Conservation (phyloP, 805 yeast species). For the Lipomyces oligophaga region DNA sequence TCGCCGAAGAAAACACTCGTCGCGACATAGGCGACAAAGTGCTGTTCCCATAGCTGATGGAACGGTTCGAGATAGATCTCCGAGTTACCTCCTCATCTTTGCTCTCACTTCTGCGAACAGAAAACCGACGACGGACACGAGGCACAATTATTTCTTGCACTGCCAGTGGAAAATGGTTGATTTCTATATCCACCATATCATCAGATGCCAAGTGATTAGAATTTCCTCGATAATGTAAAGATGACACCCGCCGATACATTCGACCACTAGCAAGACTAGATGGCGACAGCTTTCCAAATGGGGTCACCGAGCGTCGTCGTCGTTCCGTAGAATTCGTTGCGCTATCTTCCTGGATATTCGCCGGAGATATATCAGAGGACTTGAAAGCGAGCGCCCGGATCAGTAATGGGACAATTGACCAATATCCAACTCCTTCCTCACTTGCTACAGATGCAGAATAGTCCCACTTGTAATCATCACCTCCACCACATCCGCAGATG, state of each 20-base stretch:
- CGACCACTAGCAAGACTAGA: no score
- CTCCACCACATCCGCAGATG: constrained; percentile 15
- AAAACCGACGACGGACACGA: background rate
- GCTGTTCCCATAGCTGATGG: no score
- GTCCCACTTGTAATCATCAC: constrained; percentile 6
- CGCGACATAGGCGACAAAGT: no score
- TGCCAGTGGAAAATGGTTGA: constrained; percentile 7
- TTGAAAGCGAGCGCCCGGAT: background rate
- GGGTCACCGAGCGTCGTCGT: no score
- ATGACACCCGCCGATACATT: background rate
- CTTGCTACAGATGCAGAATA: background rate
- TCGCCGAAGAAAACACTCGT: no score
- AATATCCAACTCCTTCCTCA: no score
- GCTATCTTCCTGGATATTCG: background rate
- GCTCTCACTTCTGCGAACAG: no score
- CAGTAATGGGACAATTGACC: no score
- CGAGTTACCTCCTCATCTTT: no score
- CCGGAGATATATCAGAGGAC: background rate
- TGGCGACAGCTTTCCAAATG: no score
- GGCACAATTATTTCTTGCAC: background rate
- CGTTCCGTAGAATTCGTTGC: no score
- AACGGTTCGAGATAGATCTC: no score
- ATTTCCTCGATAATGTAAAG: background rate
- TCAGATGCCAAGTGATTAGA: background rate
- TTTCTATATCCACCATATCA: background rate